A percentile compares a stretch with the other conserved stretches of the same genome.
phyloP scores from a whole-genome alignment of 257 asterid genomes.

The Hygrophila difformis region DNA sequence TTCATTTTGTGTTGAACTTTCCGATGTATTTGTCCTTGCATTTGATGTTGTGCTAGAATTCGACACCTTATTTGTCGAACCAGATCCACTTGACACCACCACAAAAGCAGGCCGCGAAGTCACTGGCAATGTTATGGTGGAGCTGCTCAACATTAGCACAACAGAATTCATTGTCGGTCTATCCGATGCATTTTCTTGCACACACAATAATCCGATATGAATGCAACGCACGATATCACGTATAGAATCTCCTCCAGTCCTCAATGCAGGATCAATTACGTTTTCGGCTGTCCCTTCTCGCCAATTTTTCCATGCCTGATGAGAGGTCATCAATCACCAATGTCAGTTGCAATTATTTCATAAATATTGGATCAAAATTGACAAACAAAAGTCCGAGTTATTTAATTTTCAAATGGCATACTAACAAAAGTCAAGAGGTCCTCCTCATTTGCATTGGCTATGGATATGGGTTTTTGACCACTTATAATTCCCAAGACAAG shows the following conservation, averaged over 20 bases:
- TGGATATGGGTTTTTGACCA: neutral
- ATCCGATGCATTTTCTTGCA: neutral
- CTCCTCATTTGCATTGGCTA: neutral
- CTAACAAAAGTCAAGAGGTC: neutral
- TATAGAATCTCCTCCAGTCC: neutral
- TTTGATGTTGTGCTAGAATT: neutral
- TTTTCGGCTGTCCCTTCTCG: neutral
- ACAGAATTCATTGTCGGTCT: slow-evolving; percentile 1
- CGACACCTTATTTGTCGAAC: neutral
- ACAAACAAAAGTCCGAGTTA: too few relatives aligned
- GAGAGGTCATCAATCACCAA: too few relatives aligned
- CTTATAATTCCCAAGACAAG: neutral
- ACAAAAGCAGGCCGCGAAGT: neutral
- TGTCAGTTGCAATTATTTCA: too few relatives aligned
- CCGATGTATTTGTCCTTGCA: too few relatives aligned
- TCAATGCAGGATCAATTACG: neutral
- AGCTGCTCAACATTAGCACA: neutral
- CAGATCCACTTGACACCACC: neutral
- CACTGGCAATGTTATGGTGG: neutral
- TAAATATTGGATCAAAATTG: too few relatives aligned
- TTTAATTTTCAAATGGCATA: too few relatives aligned
- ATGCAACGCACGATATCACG: neutral
- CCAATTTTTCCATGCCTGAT: neutral
- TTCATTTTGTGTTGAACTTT: too few relatives aligned
- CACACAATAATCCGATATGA: neutral